Percentiles rank a stretch among this genome's conserved stretches.
These are phyloP conservation scores for Pelagomonas calceolata DNA, from an alignment of 108 stramenopile species.

Conservation along the genomic window DNA sequence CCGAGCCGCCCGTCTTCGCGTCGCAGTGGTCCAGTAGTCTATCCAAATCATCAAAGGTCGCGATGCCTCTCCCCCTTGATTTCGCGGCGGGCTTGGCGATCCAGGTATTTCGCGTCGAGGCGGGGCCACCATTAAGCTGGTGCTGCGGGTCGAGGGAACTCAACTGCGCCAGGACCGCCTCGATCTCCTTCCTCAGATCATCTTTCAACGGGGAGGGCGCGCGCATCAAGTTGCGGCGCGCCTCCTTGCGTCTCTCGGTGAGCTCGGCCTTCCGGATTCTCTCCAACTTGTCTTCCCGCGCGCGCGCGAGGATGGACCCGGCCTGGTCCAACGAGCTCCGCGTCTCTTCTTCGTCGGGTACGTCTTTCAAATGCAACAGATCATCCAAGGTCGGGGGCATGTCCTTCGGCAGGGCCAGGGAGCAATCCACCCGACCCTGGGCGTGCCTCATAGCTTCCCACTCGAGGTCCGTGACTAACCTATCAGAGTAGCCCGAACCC, in stretches of 20 bases:
- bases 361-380: not conserved
- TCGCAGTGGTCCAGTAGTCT: slow-evolving; percentile 36
- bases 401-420: not conserved
- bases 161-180: not conserved
- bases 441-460: slow-evolving; percentile 18
- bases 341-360: not conserved
- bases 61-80: slow-evolving; percentile 40
- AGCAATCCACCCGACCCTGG: not conserved
- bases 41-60: slow-evolving; percentile 38
- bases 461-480: slow-evolving; percentile 15
- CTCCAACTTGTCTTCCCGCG: no score
- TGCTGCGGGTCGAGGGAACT: not conserved
- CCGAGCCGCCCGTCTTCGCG: slow-evolving; percentile 49
- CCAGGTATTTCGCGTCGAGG: no score
- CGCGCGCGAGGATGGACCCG: not conserved
- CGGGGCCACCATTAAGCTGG: no score
- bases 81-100: slow-evolving; percentile 55
- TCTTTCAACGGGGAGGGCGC: not conserved
- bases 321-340: not conserved
- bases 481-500: no score
- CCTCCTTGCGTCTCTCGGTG: not conserved
- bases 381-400: slow-evolving; percentile 1
- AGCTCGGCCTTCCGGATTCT: not conserved
- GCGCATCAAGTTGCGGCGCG: not conserved
- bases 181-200: slow-evolving; percentile 3